Evolutionary conservation across 345 rosid species (phyloP).

Genomic region (Balakata baccata): DNA sequence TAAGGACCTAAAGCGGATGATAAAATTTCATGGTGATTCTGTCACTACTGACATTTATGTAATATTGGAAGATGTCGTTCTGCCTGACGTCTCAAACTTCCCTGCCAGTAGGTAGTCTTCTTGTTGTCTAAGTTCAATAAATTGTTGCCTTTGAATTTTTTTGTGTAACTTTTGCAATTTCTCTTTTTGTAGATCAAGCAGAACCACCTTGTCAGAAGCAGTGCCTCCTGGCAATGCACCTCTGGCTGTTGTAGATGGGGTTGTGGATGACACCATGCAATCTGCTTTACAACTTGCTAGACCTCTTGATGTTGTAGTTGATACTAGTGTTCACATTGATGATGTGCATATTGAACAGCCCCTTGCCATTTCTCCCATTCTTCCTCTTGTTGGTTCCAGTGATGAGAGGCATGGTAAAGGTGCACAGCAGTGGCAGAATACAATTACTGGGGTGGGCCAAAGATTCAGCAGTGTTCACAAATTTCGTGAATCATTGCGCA

Average conservation of each 20-base stretch:
- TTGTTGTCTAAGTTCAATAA: constrained; percentile 18
- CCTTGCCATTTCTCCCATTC: constrained; percentile 48
- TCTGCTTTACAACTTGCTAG: constrained; percentile 34
- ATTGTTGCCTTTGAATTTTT: background rate
- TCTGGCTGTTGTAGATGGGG: constrained; percentile 41
- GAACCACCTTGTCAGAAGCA: constrained; percentile 81
- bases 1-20: constrained; percentile 58
- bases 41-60: constrained; percentile 56
- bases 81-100: constrained; percentile 67
- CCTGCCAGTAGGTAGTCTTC: constrained; percentile 75
- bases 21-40: constrained; percentile 62
- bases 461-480: constrained; percentile 74
- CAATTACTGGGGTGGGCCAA: constrained; percentile 89
- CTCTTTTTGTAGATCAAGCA: constrained; percentile 61
- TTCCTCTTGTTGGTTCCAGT: constrained; percentile 40
- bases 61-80: constrained; percentile 50
- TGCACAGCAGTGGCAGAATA: constrained; percentile 89
- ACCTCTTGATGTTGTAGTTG: constrained; percentile 44
- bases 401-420: constrained; percentile 62
- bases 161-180: constrained; percentile 21
- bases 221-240: constrained; percentile 42
- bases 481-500: constrained; percentile 80
- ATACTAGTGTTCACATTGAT: constrained; percentile 32
- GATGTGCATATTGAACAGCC: constrained; percentile 44
- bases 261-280: constrained; percentile 45